These are phyloP conservation scores for Jamesozyma lodderae DNA, from an alignment of 805 yeast species.

Conservation along the genomic window DNA sequence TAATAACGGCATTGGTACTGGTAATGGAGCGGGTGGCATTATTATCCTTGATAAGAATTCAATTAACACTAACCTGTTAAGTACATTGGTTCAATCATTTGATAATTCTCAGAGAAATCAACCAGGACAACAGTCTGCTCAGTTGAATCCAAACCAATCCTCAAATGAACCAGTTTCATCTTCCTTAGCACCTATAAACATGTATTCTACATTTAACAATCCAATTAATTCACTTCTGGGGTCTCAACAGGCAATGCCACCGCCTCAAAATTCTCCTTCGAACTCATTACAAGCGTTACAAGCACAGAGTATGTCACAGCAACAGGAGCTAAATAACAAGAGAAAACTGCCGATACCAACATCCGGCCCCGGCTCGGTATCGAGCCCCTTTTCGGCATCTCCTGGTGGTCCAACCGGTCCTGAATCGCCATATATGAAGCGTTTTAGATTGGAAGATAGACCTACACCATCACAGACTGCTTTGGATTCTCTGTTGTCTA, in stretches of 20 bases:
- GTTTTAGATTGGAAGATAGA: slow-evolving; percentile 19
- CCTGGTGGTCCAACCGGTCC: slow-evolving; percentile 8
- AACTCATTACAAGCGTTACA: background rate
- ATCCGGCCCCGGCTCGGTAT: slow-evolving; percentile 1
- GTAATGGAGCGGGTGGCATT: slow-evolving; percentile 8
- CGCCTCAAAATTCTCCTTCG: background rate
- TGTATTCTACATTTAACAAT: background rate
- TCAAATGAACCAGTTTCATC: background rate
- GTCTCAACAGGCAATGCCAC: background rate
- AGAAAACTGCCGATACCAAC: slow-evolving; percentile 8
- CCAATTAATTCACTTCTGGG: background rate
- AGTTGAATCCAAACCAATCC: background rate
- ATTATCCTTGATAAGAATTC: slow-evolving; percentile 20
- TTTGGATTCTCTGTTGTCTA: slow-evolving; percentile 24
- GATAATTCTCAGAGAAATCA: slow-evolving; percentile 6
- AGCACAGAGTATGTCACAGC: background rate
- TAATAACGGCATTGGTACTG: background rate
- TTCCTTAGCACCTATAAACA: background rate
- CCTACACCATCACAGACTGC: slow-evolving; percentile 28
- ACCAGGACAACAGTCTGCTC: slow-evolving; percentile 2
- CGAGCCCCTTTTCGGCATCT: slow-evolving; percentile 15
- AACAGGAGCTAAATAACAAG: slow-evolving; percentile 3
- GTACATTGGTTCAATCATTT: slow-evolving; percentile 13
- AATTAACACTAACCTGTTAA: slow-evolving; percentile 14
- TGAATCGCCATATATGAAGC: slow-evolving; percentile 17